Conservation (phyloP, 768 basidiomycete species). For the Rhodotorula kratochvilovae region DNA sequence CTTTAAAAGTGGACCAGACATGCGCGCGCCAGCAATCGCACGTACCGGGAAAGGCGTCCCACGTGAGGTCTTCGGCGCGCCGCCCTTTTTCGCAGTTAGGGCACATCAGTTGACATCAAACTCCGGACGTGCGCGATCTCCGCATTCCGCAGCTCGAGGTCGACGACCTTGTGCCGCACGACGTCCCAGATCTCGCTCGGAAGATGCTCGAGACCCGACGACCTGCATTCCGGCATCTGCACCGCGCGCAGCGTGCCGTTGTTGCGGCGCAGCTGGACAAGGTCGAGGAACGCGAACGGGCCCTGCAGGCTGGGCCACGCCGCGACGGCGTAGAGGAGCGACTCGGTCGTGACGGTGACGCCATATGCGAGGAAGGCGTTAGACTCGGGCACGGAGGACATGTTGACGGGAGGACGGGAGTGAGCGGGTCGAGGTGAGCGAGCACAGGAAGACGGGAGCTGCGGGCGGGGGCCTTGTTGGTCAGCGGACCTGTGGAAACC, state of each 20-base stretch:
- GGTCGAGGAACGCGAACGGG: not conserved
- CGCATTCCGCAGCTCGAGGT: not conserved
- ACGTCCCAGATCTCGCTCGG: not conserved
- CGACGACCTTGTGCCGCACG: slow-evolving; percentile 2
- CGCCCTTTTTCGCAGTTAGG: too few species aligned
- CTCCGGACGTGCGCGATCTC: not conserved
- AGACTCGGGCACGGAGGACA: too few species aligned
- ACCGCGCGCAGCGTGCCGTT: not conserved
- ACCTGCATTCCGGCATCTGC: not conserved
- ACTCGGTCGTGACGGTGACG: not conserved
- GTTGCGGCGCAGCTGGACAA: not conserved
- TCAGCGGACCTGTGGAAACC: too few species aligned
- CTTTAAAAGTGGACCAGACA: too few species aligned
- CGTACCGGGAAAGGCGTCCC: not conserved
- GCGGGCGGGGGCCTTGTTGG: too few species aligned
- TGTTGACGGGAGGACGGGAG: too few species aligned
- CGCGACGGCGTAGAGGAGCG: slow-evolving; percentile 1
- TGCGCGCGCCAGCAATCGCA: too few species aligned
- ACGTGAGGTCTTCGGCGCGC: too few species aligned
- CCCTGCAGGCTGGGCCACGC: not conserved
- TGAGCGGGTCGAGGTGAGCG: too few species aligned
- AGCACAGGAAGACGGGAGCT: too few species aligned
- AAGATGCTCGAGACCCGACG: not conserved
- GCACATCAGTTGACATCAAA: too few species aligned
- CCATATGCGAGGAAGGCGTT: not conserved